Base-by-base conservation (phyloP, 495 filamentous ascomycete species). In the Darksidea phi region DNA sequence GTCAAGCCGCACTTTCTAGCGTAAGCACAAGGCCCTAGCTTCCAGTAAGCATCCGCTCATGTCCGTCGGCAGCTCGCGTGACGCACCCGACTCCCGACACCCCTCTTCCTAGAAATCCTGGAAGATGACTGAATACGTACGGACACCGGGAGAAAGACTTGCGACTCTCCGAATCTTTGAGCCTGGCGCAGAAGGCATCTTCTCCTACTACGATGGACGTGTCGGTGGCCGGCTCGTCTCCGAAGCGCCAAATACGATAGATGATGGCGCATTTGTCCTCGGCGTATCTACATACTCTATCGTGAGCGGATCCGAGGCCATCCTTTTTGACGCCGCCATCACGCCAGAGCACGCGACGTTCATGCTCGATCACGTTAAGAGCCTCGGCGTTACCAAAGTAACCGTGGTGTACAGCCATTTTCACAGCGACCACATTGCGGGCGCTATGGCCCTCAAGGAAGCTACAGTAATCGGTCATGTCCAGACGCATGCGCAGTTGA, bases 361-460 rank as follows among this genome's bases (percentile, higher is more conserved):
- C 28, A 53, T 53, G 49, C 49, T 53, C 23, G 21, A 32, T 11
- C 49, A 53, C 49, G 49, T 53, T 2, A 17, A 17, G 25, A 53
- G n/a, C 7, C 49, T 53, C 2, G 49, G 49, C 17, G 49, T 18
- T 2, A 37, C 15, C 3, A 32, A 53, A 8, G 32, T 25, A 7
- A 53, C 24, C 2, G 15, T 37, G 15, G 49, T 53, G 7, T 53
- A 53, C 49, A 53, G 49, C 49, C 49, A 53, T 23, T 53, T n/a
- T 25, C 49, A 53, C 24, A 34, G 18, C 49, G 49, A 53, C 49
- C 49, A 53, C 28, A 53, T 53, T 26, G 49, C 49, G 13, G 49
- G 49, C 8, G 49, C 49, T 2, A 6, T 26, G 18, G 49, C 49
- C 2, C 49, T 53, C 3, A 32, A 37, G 18, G 24, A 53, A 7